Base-by-base conservation (phyloP, 2,329 filamentous ascomycete genomes). In the Westerdykella ornata region DNA sequence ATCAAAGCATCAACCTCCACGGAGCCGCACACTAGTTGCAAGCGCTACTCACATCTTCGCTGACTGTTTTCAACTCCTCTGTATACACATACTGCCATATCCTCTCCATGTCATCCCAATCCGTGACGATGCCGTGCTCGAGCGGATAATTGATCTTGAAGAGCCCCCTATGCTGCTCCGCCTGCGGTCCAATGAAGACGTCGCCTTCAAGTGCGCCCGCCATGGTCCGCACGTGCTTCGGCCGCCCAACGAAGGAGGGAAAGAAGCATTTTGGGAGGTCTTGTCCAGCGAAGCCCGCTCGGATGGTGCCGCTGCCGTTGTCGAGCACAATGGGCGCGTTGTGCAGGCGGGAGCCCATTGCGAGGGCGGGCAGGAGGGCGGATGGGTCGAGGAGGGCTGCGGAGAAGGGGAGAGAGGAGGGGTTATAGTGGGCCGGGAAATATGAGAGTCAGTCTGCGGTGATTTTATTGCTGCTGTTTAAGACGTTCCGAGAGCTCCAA, bases 81-180 rank as follows among this genome's bases (percentile, higher is more conserved):
- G 86, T 86, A 66, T 97, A 98, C 39, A 98, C 88, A 62, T 94
- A 92, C 59, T 94, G 86, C 92, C 92, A 98, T 70, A 98, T 98
- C 72, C 88, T 82, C 74, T 98, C 92, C 92, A 98, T 98, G 63
- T 98, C 92, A 64, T 97, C 92, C 92, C 92, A 98, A 68, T 98
- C 88, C 54, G 92, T 98, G 49, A 98, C 92, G 59, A 98, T 94
- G 56, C 92, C 92, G 66, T 98, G 92, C 71, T 97, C 92, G 41
- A 98, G 73, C 34, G 92, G 92, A 65, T 97, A 97, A 52, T 82
- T 78, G 57, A 98, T 96, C 77, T 97, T 98, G 56, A 98, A 76
- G 47, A 98, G 73, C 3, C 92, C 92, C 60, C 90, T 81, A 59
- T 95, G 76, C 62, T 97, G 89, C 56, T 88, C 85, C 45, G 90